Evolutionary conservation across 2,329 filamentous ascomycete species (phyloP), one percentile per base, ranked within the genome.

Genomic region (Hirsutella thompsonii): DNA sequence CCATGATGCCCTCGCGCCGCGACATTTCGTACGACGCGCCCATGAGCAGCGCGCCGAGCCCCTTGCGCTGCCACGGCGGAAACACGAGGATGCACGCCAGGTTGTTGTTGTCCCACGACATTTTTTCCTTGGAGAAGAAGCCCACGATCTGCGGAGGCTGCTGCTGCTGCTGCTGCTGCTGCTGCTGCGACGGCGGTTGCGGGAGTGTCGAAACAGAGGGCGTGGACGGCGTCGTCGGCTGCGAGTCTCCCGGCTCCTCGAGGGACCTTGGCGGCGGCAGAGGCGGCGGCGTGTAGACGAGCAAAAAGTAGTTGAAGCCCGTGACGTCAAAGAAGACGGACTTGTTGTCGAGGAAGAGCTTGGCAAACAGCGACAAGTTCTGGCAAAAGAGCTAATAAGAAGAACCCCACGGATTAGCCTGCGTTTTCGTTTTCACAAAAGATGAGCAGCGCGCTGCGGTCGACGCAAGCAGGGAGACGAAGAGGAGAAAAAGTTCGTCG

Each of bases 81-180:
- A 96, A 96, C 14, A 96, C 76, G 6, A 96, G 70, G 51, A 98
- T 98, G 57, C 92, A 98, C 1, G 92, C 92, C 5, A 98, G 72
- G 50, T 96, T 98, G 61, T 98, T 96, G 54, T 90, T 89, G 55
- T 98, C 92, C 90, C 92, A 98, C 3, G 87, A 94, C 70, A 95
- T 83, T 60, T 96, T 96, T 61, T 98, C 92, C 58, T 98, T 96
- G 47, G 85, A 93, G 67, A 96, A 98, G 71, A 96, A 96, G n/a
- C 92, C 92, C 1, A 90, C 76, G 23, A 95, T 80, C 40, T 61
- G 60, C 10, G 58, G 58, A 2, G 48, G 37, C n/a, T n/a, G n/a
- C n/a, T n/a, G n/a, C n/a, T n/a, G n/a, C n/a, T n/a, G n/a, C n/a
- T n/a, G n/a, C n/a, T n/a, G n/a, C n/a, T n/a, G n/a, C n/a, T n/a